These are phyloP conservation scores for Eimeria nieschulzi DNA, from an alignment of 169 alveolate species.

Conservation along the genomic window DNA sequence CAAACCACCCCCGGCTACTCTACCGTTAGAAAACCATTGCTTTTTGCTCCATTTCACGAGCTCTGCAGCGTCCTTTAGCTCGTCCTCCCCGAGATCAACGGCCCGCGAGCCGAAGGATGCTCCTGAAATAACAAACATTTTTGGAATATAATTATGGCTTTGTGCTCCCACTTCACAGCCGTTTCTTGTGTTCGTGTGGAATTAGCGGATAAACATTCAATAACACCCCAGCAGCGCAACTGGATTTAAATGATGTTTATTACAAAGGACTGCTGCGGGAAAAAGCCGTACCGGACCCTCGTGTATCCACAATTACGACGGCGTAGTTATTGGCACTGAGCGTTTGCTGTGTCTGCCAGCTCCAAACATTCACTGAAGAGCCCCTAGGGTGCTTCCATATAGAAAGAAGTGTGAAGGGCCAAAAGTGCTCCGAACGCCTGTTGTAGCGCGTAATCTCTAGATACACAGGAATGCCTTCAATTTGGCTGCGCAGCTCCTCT, in stretches of 20 bases:
- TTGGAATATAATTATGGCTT: no score
- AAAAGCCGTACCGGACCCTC: constrained; percentile 78
- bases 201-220: no score
- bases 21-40: constrained; percentile 79
- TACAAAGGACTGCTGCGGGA: not conserved
- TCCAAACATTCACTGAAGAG: constrained; percentile 79
- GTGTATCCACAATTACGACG: constrained; percentile 80
- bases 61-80: constrained; percentile 75
- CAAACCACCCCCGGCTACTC: constrained; percentile 80
- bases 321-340: constrained; percentile 80
- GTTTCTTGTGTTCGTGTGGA: no score
- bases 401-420: constrained; percentile 82
- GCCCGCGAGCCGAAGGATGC: constrained; percentile 81
- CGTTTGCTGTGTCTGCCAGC: constrained; percentile 79
- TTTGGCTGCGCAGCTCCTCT: not conserved
- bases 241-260: no score
- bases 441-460: constrained; percentile 80
- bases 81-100: constrained; percentile 79
- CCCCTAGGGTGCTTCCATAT: constrained; percentile 80
- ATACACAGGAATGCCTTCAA: constrained; percentile 70
- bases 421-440: constrained; percentile 78
- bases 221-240: no score
- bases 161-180: no score
- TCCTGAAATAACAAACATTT: constrained; percentile 34
- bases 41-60: constrained; percentile 76